phyloP scores from a whole-genome alignment of 2,329 filamentous ascomycete species.

The Emergomyces orientalis region DNA sequence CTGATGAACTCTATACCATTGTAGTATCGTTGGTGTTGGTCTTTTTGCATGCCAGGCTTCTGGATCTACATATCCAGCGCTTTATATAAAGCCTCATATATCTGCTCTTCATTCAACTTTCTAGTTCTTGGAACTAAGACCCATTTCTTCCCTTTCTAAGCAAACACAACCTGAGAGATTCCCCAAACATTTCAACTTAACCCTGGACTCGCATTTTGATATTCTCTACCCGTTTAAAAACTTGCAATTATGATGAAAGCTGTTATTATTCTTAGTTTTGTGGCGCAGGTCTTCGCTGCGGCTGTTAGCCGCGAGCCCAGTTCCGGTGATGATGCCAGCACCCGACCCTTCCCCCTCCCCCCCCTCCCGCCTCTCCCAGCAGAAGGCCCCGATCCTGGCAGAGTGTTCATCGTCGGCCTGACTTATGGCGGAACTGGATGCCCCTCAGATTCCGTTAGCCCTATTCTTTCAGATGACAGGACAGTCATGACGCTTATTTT shows the following conservation, averaged over 20 bases:
- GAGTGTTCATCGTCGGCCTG: conserved; percentile 36
- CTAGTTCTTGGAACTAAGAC: background rate
- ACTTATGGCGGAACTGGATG: conserved; percentile 43
- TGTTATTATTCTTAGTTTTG: conserved; percentile 14
- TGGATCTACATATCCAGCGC: background rate
- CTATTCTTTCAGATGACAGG: conserved; percentile 36
- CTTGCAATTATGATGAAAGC: conserved; percentile 12
- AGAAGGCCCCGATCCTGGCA: conserved; percentile 21
- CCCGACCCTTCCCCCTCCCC: conserved; percentile 6
- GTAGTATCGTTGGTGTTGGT: background rate
- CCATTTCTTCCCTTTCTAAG: background rate
- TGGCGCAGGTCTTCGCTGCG: conserved; percentile 18
- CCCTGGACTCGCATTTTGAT: background rate
- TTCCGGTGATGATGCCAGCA: conserved; percentile 6
- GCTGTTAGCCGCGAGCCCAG: conserved; percentile 5
- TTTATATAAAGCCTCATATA: background rate
- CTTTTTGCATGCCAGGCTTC: background rate
- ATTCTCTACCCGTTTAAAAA: background rate
- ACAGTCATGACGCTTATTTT: conserved; percentile 44
- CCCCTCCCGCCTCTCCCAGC: conserved; percentile 7
- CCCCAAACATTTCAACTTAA: background rate
- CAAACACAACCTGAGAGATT: background rate
- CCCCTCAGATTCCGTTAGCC: conserved; percentile 37
- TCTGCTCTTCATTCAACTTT: background rate
- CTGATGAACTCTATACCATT: background rate